Evolutionary conservation across 805 yeast species (phyloP).

Genomic region (Candida loeiensis): DNA sequence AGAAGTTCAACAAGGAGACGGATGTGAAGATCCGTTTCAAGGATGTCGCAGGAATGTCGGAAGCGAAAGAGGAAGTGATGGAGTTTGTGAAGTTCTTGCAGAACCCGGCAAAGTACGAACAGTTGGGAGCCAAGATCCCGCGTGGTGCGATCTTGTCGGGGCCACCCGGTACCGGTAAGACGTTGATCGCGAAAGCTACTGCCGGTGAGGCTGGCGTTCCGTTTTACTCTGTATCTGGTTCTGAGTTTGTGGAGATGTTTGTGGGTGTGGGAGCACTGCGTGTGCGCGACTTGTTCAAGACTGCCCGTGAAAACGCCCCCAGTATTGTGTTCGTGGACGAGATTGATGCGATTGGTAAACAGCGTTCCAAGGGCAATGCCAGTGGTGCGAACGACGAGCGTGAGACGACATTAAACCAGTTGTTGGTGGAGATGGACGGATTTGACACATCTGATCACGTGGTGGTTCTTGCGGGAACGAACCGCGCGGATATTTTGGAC

Average conservation of each 20-base stretch:
- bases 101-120: conserved; percentile 85
- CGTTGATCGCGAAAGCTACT: conserved; percentile 93
- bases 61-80: conserved; percentile 96
- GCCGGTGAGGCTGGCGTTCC: conserved; percentile 99
- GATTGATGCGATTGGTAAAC: conserved; percentile 98
- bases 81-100: conserved; percentile 94
- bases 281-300: conserved; percentile 90
- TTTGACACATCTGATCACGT: conserved; percentile 88
- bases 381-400: conserved; percentile 93
- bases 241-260: conserved; percentile 98
- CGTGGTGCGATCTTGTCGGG: conserved; percentile 97
- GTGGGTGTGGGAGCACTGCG: conserved; percentile 99
- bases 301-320: conserved; percentile 93
- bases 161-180: conserved; percentile 99
- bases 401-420: conserved; percentile 92
- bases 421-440: conserved; percentile 98
- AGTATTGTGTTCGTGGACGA: conserved; percentile 96
- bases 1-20: conserved; percentile 85
- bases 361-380: conserved; percentile 68
- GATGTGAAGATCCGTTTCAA: conserved; percentile 84
- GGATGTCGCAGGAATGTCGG: conserved; percentile 97
- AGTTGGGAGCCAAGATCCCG: conserved; percentile 94
- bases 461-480: conserved; percentile 96
- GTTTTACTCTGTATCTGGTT: conserved; percentile 91
- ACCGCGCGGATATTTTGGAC: conserved; percentile 91